Evolutionary conservation across 208 protist genomes (phyloP).

Genomic region (Trypanosoma cruzi): DNA sequence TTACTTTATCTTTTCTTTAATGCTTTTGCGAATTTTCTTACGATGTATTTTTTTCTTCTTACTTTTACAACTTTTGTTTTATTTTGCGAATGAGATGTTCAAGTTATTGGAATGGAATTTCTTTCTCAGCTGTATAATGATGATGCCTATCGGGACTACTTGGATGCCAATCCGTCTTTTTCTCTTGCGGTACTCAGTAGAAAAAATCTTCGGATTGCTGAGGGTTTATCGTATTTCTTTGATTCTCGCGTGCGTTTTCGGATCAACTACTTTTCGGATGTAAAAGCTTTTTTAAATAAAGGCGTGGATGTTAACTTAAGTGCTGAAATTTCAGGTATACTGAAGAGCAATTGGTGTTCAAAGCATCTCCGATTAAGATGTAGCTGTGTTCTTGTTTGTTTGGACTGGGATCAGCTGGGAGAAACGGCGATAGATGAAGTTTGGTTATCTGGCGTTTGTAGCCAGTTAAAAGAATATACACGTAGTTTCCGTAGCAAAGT

Average conservation of each 20-base stretch:
- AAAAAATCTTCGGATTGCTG: conserved; percentile 29
- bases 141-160: conserved; percentile 38
- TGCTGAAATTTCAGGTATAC: conserved; percentile 15
- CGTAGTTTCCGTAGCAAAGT: conserved; percentile 13
- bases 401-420: conserved; percentile 25
- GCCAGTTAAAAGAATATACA: conserved; percentile 22
- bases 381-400: conserved; percentile 38
- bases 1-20: too few relatives aligned
- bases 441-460: conserved; percentile 19
- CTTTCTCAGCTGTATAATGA: conserved; percentile 43
- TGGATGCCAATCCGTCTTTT: conserved; percentile 38
- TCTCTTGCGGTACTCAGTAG: conserved; percentile 36
- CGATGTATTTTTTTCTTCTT: conserved; percentile 6
- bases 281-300: neutral
- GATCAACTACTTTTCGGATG: conserved; percentile 20
- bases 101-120: conserved; percentile 40
- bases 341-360: conserved; percentile 47
- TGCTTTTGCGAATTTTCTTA: neutral
- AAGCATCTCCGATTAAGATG: conserved; percentile 30
- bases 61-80: neutral
- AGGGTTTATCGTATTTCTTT: conserved; percentile 23
- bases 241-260: conserved; percentile 12
- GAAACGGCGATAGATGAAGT: conserved; percentile 18
- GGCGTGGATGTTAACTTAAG: neutral
- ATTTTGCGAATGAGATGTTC: conserved; percentile 2